These are phyloP conservation scores for Dryas drummondii DNA, from an alignment of 306 rosid genomes.

Conservation along the genomic window DNA sequence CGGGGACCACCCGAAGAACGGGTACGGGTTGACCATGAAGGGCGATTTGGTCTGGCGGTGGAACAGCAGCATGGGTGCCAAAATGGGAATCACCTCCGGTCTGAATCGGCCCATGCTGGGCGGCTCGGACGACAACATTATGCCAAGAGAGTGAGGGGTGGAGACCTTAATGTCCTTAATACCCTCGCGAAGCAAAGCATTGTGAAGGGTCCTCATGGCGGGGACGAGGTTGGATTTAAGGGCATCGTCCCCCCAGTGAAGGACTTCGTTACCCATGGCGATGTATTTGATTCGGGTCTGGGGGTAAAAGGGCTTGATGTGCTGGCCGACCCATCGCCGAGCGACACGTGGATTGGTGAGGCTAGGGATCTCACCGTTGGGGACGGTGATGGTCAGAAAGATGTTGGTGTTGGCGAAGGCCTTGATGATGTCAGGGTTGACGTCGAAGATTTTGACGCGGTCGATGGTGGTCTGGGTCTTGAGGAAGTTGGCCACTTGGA, in stretches of 20 bases:
- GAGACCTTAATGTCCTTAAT: conserved; percentile 73
- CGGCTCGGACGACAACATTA: conserved; percentile 53
- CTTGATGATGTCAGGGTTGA: conserved; percentile 63
- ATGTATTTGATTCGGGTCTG: conserved; percentile 60
- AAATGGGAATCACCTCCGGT: conserved; percentile 40
- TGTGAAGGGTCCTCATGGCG: conserved; percentile 63
- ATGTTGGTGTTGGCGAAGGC: conserved; percentile 78
- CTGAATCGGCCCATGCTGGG: conserved; percentile 76
- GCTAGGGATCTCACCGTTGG: conserved; percentile 61
- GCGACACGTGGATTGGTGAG: conserved; percentile 36
- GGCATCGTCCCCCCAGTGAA: conserved; percentile 54
- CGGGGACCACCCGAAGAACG: conserved; percentile 72
- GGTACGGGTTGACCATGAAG: conserved; percentile 88
- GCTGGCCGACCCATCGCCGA: conserved; percentile 48
- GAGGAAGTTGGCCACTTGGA: conserved; percentile 59
- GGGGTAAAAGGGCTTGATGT: conserved; percentile 62
- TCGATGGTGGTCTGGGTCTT: conserved; percentile 59
- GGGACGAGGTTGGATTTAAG: conserved; percentile 58
- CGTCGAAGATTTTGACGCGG: conserved; percentile 75
- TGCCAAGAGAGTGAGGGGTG: conserved; percentile 70
- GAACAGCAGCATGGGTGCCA: conserved; percentile 61
- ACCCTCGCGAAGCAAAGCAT: conserved; percentile 60
- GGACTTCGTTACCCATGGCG: conserved; percentile 73
- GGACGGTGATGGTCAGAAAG: conserved; percentile 67
- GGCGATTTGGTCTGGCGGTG: conserved; percentile 56